A percentile compares a stretch with the other conserved stretches of the same genome.
Evolutionary conservation across 495 filamentous ascomycete genomes (phyloP).

Genomic region (Tuber melanosporum): DNA sequence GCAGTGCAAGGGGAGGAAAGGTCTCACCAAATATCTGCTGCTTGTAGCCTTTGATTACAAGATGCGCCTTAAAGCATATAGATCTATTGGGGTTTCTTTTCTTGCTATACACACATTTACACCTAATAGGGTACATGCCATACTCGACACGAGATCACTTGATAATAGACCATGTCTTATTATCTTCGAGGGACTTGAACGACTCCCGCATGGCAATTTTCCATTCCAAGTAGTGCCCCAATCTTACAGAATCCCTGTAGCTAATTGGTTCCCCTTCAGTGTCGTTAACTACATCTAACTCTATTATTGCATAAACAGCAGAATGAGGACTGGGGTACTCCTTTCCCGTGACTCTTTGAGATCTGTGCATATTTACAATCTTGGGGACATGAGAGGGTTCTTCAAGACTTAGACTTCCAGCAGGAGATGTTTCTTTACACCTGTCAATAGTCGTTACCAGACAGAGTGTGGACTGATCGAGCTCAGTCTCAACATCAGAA

Average conservation of each 20-base stretch:
- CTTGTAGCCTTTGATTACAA: background rate
- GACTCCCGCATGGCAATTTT: background rate
- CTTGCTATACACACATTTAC: background rate
- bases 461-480: background rate
- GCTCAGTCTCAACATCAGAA: background rate
- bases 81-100: background rate
- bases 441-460: background rate
- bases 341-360: background rate
- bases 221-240: background rate
- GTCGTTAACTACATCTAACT: background rate
- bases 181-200: background rate
- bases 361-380: background rate
- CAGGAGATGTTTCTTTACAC: background rate
- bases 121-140: background rate
- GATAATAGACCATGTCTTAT: background rate
- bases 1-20: background rate
- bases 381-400: background rate
- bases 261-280: background rate
- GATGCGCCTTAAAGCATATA: background rate
- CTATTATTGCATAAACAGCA: background rate
- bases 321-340: background rate
- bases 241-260: background rate
- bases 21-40: background rate
- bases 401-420: too few relatives aligned
- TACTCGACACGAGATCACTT: background rate